Evolutionary conservation across 2,329 filamentous ascomycete species (phyloP).

Genomic region (Waltergamsia citrina): DNA sequence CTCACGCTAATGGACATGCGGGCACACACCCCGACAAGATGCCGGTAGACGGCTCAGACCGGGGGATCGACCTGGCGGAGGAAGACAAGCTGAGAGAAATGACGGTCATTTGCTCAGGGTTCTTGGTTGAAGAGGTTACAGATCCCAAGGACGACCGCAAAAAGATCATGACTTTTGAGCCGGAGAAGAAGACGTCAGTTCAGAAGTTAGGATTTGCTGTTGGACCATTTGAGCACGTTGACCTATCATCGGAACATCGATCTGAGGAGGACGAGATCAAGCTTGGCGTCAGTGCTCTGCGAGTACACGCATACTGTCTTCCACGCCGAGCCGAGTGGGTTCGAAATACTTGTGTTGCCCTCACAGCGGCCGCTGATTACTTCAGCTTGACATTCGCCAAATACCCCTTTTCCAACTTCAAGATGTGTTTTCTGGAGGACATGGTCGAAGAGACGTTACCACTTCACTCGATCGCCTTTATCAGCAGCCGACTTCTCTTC

Average conservation of each 20-base stretch:
- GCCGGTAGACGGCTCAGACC: slow-evolving; percentile 25
- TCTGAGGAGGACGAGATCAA: slow-evolving; percentile 88
- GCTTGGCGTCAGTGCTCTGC: slow-evolving; percentile 77
- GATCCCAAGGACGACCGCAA: slow-evolving; percentile 70
- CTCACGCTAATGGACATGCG: slow-evolving; percentile 23
- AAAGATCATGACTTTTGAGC: slow-evolving; percentile 81
- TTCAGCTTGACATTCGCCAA: slow-evolving; percentile 82
- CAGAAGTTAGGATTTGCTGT: slow-evolving; percentile 90
- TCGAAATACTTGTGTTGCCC: slow-evolving; percentile 74
- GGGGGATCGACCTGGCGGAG: slow-evolving; percentile 42
- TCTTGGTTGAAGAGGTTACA: slow-evolving; percentile 71
- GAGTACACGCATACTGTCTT: slow-evolving; percentile 85
- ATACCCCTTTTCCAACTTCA: slow-evolving; percentile 88
- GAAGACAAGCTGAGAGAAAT: slow-evolving; percentile 86
- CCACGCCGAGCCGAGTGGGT: slow-evolving; percentile 76
- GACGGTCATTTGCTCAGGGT: slow-evolving; percentile 83
- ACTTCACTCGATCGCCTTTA: slow-evolving; percentile 75
- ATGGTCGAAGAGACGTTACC: slow-evolving; percentile 65
- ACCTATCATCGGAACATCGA: slow-evolving; percentile 75
- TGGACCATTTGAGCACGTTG: slow-evolving; percentile 89
- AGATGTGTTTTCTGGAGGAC: slow-evolving; percentile 91
- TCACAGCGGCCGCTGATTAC: slow-evolving; percentile 82
- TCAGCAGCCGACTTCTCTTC: slow-evolving; percentile 78
- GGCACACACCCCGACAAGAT: slow-evolving; percentile 24
- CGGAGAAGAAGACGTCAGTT: slow-evolving; percentile 65